A percentile compares a stretch with the other conserved stretches of the same genome.
Evolutionary conservation across 495 filamentous ascomycete genomes (phyloP).

Genomic region (Recurvomyces mirabilis): DNA sequence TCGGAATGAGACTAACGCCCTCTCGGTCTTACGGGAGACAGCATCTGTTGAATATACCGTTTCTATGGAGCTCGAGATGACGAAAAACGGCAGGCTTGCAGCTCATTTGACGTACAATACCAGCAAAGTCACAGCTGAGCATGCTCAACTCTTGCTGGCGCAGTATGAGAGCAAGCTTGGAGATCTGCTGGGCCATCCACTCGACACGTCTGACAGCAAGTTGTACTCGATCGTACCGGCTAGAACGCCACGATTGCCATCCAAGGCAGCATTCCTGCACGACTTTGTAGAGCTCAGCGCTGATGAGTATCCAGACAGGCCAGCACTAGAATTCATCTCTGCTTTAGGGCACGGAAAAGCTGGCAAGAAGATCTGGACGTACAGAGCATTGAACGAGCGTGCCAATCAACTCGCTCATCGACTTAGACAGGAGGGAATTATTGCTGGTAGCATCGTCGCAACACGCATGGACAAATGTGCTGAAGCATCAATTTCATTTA

Average conservation of each 20-base stretch:
- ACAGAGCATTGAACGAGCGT: constrained; percentile 46
- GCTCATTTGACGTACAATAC: constrained; percentile 52
- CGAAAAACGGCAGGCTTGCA: constrained; percentile 33
- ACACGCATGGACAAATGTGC: constrained; percentile 75
- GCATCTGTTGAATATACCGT: constrained; percentile 53
- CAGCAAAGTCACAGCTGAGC: constrained; percentile 48
- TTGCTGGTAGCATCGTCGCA: constrained; percentile 48
- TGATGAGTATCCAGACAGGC: constrained; percentile 32
- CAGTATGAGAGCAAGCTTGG: constrained; percentile 41
- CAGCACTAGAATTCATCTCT: constrained; percentile 52
- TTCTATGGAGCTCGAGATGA: constrained; percentile 60
- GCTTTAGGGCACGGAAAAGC: constrained; percentile 27
- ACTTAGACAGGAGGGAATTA: constrained; percentile 30
- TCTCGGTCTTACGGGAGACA: constrained; percentile 43
- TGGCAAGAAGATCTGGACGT: constrained; percentile 45
- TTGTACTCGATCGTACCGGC: constrained; percentile 44
- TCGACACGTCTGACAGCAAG: background rate
- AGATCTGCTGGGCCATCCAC: background rate
- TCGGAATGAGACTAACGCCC: constrained; percentile 21
- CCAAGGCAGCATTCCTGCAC: constrained; percentile 42
- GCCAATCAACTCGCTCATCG: constrained; percentile 51
- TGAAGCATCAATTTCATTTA: constrained; percentile 63
- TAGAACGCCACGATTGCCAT: constrained; percentile 33
- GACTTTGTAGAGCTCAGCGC: constrained; percentile 48
- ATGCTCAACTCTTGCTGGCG: constrained; percentile 47